A percentile compares a stretch with the other conserved stretches of the same genome.
phyloP scores from a whole-genome alignment of 2,329 filamentous ascomycete species.

The Knoxdaviesia proteae region DNA sequence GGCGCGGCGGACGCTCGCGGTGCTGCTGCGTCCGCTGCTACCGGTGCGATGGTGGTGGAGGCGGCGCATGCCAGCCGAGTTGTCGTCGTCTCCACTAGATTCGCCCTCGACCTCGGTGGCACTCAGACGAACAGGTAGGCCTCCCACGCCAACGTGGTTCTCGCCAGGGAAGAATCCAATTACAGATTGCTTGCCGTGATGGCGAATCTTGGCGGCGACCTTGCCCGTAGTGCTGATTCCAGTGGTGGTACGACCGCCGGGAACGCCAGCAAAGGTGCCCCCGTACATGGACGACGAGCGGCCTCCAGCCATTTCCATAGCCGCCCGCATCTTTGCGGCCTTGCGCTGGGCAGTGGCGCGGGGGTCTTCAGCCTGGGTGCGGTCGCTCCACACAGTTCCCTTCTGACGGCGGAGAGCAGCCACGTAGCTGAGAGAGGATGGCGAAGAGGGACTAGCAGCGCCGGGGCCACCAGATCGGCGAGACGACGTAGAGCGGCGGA shows the following conservation, averaged over 20 bases:
- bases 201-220: conserved; percentile 70
- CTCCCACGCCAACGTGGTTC: conserved; percentile 54
- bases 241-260: conserved; percentile 35
- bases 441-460: conserved; percentile 4
- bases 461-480: conserved; percentile 35
- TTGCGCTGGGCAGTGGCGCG: conserved; percentile 63
- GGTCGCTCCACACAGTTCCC: conserved; percentile 95
- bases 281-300: conserved; percentile 15
- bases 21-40: conserved; percentile 57
- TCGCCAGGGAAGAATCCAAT: conserved; percentile 59
- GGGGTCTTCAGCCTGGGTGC: conserved; percentile 79
- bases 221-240: conserved; percentile 39
- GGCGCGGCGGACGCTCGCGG: conserved; percentile 27
- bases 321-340: conserved; percentile 70
- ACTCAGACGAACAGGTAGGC: conserved; percentile 76
- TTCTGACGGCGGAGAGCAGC: conserved; percentile 93
- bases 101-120: conserved; percentile 90
- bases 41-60: conserved; percentile 49
- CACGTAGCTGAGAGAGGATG: conserved; percentile 59
- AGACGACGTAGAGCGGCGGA: conserved; percentile 62
- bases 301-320: conserved; percentile 59
- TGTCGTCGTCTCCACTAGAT: conserved; percentile 57
- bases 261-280: conserved; percentile 7
- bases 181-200: conserved; percentile 62
- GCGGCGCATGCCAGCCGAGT: conserved; percentile 12